A percentile compares a stretch with the other conserved stretches of the same genome.
Conservation (phyloP, 257 asterid species). For the Cinchona pubescens region DNA sequence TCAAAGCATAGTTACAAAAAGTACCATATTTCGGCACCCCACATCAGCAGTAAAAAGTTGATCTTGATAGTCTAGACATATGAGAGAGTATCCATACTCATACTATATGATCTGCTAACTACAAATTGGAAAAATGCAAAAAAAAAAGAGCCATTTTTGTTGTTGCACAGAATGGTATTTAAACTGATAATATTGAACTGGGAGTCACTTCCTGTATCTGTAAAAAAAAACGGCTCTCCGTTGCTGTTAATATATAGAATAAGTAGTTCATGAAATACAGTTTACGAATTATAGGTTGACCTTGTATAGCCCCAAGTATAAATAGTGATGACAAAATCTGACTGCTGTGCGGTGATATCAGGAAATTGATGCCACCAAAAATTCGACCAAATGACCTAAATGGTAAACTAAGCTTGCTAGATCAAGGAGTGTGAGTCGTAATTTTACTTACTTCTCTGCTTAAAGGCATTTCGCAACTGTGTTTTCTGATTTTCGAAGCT, state of each 20-base stretch:
- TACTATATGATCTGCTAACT: too few relatives aligned
- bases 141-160: not conserved
- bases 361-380: constrained; percentile 2
- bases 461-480: constrained; percentile 31
- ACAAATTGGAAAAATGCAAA: too few relatives aligned
- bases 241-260: not conserved
- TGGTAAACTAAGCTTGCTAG: not conserved
- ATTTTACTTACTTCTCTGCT: constrained; percentile 25
- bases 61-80: not conserved
- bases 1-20: not conserved
- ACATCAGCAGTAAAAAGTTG: not conserved
- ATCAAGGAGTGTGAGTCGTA: not conserved
- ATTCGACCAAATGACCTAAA: not conserved
- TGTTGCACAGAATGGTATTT: not conserved
- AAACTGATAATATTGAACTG: not conserved
- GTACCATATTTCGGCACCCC: constrained; percentile 3
- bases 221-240: not conserved
- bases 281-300: not conserved
- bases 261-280: not conserved
- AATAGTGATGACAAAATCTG: not conserved
- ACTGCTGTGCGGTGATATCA: not conserved
- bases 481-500: constrained; percentile 38
- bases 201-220: not conserved
- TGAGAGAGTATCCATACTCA: not conserved
- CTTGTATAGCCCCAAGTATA: not conserved